phyloP scores from a whole-genome alignment of 2,329 filamentous ascomycete species.

The Cercospora nicotianae region DNA sequence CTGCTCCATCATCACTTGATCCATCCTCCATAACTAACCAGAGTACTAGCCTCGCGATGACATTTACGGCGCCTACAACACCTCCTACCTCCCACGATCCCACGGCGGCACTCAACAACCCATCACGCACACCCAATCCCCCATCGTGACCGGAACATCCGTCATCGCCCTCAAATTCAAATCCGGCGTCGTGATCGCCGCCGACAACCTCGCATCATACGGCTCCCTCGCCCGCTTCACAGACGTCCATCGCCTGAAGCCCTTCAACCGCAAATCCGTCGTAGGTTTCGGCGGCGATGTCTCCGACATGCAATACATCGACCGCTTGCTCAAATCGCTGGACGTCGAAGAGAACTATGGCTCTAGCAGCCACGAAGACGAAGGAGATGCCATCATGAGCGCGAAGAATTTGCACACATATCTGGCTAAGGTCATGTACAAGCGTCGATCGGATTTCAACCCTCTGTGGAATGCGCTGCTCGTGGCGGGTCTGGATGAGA shows the following conservation, averaged over 20 bases:
- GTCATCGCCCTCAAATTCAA: conserved; percentile 95
- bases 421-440: conserved; percentile 92
- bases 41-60: conserved; percentile 82
- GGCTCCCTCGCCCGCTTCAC: conserved; percentile 93
- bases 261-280: conserved; percentile 79
- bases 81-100: conserved; percentile 72
- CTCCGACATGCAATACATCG: conserved; percentile 98
- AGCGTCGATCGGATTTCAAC: conserved; percentile 91
- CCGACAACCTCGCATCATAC: conserved; percentile 97
- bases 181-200: conserved; percentile 91
- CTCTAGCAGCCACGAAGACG: conserved; percentile 60
- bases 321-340: conserved; percentile 84
- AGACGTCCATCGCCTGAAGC: conserved; percentile 90
- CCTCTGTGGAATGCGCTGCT: conserved; percentile 96
- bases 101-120: conserved; percentile 52
- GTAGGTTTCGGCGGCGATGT: conserved; percentile 96
- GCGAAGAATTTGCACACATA: conserved; percentile 97
- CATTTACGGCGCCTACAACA: conserved; percentile 91
- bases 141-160: conserved; percentile 94
- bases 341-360: conserved; percentile 87
- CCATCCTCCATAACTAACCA: conserved; percentile 41
- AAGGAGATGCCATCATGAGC: conserved; percentile 58
- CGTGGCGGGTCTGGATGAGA: conserved; percentile 81
- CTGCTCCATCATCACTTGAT: conserved; percentile 32
- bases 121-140: conserved; percentile 84